Percentiles rank a stretch among this genome's conserved stretches.
Evolutionary conservation across 2,329 filamentous ascomycete species (phyloP).

Genomic region (Epichloe scottii): DNA sequence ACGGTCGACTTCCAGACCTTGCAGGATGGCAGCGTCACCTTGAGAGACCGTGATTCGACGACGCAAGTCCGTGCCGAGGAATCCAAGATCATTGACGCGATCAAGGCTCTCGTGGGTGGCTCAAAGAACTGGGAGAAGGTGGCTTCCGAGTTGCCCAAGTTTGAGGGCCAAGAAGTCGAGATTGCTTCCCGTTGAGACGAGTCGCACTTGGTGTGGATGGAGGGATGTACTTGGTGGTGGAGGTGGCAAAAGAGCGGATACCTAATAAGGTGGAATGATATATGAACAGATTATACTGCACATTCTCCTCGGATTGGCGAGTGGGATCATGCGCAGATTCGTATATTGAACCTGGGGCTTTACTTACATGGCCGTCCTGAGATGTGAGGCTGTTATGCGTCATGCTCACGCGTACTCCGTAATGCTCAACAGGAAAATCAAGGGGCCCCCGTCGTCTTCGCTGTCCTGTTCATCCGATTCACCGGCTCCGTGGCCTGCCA

Average conservation of each 20-base stretch:
- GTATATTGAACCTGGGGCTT: background rate
- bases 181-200: conserved; percentile 21
- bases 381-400: background rate
- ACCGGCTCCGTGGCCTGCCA: no score
- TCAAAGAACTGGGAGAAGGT: conserved; percentile 55
- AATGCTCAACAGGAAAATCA: background rate
- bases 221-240: background rate
- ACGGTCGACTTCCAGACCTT: conserved; percentile 94
- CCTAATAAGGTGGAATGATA: no score
- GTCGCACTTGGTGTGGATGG: background rate
- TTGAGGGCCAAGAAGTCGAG: conserved; percentile 62
- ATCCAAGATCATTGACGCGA: conserved; percentile 65
- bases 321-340: background rate
- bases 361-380: background rate
- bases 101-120: conserved; percentile 40
- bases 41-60: conserved; percentile 82
- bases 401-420: background rate
- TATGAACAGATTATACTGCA: no score
- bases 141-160: conserved; percentile 65
- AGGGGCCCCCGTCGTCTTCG: no score
- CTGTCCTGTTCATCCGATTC: no score
- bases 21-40: conserved; percentile 73
- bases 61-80: conserved; percentile 79
- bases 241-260: no score
- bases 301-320: no score